Conservation (phyloP, 2,329 filamentous ascomycete species). For the Mariannaea elegans region DNA sequence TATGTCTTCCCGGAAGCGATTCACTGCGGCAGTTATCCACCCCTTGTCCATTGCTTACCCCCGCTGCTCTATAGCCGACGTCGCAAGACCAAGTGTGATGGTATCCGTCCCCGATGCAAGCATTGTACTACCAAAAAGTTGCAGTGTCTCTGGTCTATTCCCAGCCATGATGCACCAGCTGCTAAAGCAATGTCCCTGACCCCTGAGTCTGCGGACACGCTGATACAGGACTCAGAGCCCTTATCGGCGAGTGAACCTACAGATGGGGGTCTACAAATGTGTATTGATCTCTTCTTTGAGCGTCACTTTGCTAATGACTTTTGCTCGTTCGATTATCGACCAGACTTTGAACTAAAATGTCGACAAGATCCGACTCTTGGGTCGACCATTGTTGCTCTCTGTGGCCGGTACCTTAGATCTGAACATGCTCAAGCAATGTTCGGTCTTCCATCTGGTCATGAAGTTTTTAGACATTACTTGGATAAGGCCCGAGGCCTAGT, state of each 20-base stretch:
- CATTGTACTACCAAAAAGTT: background rate
- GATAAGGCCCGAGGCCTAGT: constrained; percentile 3
- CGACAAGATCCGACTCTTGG: constrained; percentile 19
- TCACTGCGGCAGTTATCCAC: too few species aligned
- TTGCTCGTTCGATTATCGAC: constrained; percentile 32
- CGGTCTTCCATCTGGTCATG: background rate
- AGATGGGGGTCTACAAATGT: background rate
- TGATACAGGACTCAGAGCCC: background rate
- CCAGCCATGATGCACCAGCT: background rate
- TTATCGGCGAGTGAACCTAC: background rate
- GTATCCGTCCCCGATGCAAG: constrained; percentile 9
- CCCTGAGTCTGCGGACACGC: background rate
- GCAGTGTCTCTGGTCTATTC: constrained; percentile 7
- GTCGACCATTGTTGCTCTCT: constrained; percentile 7
- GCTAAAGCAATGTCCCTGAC: background rate
- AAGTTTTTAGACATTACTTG: background rate
- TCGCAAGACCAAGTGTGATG: constrained; percentile 17
- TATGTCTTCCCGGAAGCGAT: background rate
- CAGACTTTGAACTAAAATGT: constrained; percentile 32
- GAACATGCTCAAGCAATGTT: constrained; percentile 11
- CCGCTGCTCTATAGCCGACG: background rate
- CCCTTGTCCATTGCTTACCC: too few species aligned
- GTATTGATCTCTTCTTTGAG: constrained; percentile 25
- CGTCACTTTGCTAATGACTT: constrained; percentile 33
- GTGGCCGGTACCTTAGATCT: constrained; percentile 9